Evolutionary conservation across 441 rosid genomes (phyloP), one percentile per base, ranked within the genome.

Genomic region (Erysimum cheiri): DNA sequence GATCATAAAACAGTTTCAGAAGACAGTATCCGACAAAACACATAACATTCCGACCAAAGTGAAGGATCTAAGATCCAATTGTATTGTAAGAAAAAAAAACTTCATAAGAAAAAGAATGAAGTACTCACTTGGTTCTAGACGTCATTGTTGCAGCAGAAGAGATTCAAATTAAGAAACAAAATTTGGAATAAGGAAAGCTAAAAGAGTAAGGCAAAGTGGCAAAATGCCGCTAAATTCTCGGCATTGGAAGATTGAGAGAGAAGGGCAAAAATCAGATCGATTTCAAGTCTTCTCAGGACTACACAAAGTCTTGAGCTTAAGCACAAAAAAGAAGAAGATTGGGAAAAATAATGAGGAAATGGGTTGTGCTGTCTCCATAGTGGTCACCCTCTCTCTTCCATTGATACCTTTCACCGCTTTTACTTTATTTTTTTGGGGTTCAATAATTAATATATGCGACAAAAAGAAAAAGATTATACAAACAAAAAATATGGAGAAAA

Each of bases 91-190:
- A 22, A 22, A 22, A 22, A 22, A 22, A 22, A 22, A 22, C 24
- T 22, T 22, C 13, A 28, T 13, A 32, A 56, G 43, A 55, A 33
- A 37, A 40, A 26, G 10, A 4, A 36, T 2, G 32, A 31, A 26
- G 41, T 29, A 71, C 86, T 76, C 71, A 91, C 97, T 82, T 89
- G 88, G 91, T 80, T 81, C 85, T 85, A 62, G 93, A 69, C 67
- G 93, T 80, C 96, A 91, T 91, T 68, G 73, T 70, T 56, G 49
- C 4, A 35, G 26, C 22, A 44, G 17, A 64, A 28, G 64, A 66
- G 72, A 46, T 64, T 64, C 35, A 29, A n/a, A n/a, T n/a, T n/a
- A 36, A 56, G 31, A 63, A 26, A 57, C 3, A 9, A 29, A 49
- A 61, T 43, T 15, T 39, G 58, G 41, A 66, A 14, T 22, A 29